phyloP scores from a whole-genome alignment of 805 yeast genomes.

The Kodamaea jinghongensis region DNA sequence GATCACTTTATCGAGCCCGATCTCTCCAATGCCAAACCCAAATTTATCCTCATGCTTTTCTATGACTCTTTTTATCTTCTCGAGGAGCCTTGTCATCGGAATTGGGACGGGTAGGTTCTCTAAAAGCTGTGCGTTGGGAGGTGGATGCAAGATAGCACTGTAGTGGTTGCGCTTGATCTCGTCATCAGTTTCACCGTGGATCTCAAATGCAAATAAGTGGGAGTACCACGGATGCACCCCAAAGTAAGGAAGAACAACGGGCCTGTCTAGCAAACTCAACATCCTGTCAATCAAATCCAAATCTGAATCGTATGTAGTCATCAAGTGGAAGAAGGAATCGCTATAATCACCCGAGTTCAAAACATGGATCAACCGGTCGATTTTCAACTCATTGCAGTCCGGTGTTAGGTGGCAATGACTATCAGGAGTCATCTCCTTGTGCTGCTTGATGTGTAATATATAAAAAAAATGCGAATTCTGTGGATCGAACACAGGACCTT shows the following conservation, averaged over 20 bases:
- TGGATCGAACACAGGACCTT: conserved; percentile 90
- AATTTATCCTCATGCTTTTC: conserved; percentile 12
- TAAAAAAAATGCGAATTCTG: conserved; percentile 54
- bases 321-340: conserved; percentile 26
- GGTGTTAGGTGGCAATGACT: conserved; percentile 37
- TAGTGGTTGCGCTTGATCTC: conserved; percentile 56
- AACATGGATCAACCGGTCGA: conserved; percentile 10
- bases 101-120: conserved; percentile 61
- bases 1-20: conserved; percentile 84
- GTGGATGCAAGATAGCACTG: conserved; percentile 42
- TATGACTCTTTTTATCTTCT: conserved; percentile 25
- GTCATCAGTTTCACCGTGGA: conserved; percentile 7
- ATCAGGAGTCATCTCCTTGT: conserved; percentile 17
- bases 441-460: too few relatives aligned
- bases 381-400: conserved; percentile 11
- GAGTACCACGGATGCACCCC: conserved; percentile 95
- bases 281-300: conserved; percentile 23
- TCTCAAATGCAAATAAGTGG: conserved; percentile 52
- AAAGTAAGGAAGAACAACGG: conserved; percentile 43
- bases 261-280: conserved; percentile 10
- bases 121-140: conserved; percentile 39
- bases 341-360: conserved; percentile 7
- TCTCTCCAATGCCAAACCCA: conserved; percentile 67
- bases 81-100: conserved; percentile 33
- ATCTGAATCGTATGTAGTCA: conserved; percentile 40